These are phyloP conservation scores for Agaricus sinodeliciosus DNA, from an alignment of 768 basidiomycete species.

Conservation along the genomic window DNA sequence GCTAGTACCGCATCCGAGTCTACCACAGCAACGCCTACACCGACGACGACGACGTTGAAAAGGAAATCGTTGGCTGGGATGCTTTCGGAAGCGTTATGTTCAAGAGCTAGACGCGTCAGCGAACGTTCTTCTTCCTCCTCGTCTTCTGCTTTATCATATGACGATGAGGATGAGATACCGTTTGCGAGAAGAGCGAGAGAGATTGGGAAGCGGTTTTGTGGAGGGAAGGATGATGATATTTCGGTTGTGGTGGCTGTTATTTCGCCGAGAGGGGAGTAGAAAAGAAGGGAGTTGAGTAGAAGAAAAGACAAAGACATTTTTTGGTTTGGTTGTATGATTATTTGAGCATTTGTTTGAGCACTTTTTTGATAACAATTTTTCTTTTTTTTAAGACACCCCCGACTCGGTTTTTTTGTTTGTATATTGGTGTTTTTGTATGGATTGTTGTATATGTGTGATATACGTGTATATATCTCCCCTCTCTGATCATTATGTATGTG, in stretches of 20 bases:
- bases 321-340: too few species aligned
- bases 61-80: slow-evolving; percentile 56
- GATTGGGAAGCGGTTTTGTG: slow-evolving; percentile 62
- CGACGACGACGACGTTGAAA: slow-evolving; percentile 22
- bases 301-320: too few species aligned
- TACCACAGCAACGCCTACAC: background rate
- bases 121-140: slow-evolving; percentile 30
- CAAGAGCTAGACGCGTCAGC: slow-evolving; percentile 64
- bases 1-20: background rate
- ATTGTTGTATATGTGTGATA: too few species aligned
- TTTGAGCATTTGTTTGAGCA: too few species aligned
- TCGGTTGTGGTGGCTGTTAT: slow-evolving; percentile 34
- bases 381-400: too few species aligned
- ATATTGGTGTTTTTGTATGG: too few species aligned
- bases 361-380: too few species aligned
- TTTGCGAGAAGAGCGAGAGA: slow-evolving; percentile 79
- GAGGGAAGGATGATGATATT: slow-evolving; percentile 78
- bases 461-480: too few species aligned
- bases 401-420: too few species aligned
- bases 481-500: too few species aligned
- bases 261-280: slow-evolving; percentile 15
- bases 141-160: background rate
- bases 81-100: slow-evolving; percentile 77
- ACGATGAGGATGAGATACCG: slow-evolving; percentile 52
- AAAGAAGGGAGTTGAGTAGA: too few species aligned